These are phyloP conservation scores for Spergularia bocconei DNA, from an alignment of 148 eudicot species.

Conservation along the genomic window DNA sequence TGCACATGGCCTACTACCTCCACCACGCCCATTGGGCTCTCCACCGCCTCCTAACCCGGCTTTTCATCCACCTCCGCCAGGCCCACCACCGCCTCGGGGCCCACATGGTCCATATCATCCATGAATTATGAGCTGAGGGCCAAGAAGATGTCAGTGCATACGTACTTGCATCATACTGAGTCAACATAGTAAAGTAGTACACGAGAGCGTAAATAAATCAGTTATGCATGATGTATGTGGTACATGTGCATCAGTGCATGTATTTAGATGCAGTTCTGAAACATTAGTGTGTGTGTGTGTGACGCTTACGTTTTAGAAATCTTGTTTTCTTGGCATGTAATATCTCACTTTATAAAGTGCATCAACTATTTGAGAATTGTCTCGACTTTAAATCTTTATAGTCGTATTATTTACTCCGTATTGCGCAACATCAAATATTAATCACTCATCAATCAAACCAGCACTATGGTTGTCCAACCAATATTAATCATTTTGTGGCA, in stretches of 20 bases:
- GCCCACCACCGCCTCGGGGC: slow-evolving; percentile 21
- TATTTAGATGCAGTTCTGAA: not conserved
- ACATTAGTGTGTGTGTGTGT: no score
- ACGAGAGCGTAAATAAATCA: slow-evolving; percentile 5
- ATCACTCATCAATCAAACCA: no score
- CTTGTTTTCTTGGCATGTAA: no score
- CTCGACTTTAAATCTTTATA: no score
- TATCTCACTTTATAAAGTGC: no score
- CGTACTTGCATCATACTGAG: not conserved
- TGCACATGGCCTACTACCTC: slow-evolving; percentile 12
- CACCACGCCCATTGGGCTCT: slow-evolving; percentile 2
- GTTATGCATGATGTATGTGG: not conserved
- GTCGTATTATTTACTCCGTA: no score
- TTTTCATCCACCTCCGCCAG: not conserved
- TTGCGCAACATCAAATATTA: no score
- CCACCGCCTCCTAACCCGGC: slow-evolving; percentile 13
- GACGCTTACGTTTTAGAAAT: no score
- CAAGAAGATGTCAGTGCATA: not conserved
- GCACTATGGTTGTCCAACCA: no score
- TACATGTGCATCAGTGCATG: not conserved
- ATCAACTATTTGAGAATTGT: no score
- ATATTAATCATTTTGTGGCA: no score
- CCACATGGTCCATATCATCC: slow-evolving; percentile 16
- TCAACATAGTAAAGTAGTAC: not conserved
- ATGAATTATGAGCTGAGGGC: not conserved